These are phyloP conservation scores for Wickerhamiella parazyma DNA, from an alignment of 805 yeast species.

Conservation along the genomic window DNA sequence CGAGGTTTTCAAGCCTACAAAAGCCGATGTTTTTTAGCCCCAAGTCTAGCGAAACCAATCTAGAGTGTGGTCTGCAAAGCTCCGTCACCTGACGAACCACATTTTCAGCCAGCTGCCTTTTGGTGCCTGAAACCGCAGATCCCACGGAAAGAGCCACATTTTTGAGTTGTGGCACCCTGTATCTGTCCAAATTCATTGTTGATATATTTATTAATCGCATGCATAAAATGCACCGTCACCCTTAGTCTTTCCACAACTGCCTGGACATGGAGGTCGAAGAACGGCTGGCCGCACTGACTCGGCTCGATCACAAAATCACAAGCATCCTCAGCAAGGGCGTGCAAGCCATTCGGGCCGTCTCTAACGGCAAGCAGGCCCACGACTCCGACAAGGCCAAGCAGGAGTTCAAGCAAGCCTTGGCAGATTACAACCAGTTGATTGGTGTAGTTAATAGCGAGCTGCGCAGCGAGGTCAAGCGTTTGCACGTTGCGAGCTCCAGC, in stretches of 20 bases:
- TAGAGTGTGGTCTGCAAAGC: background rate
- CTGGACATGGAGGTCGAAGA: slow-evolving; percentile 17
- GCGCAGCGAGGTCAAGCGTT: slow-evolving; percentile 49
- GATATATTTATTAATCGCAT: background rate
- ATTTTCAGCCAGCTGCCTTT: slow-evolving; percentile 9
- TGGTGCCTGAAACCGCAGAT: slow-evolving; percentile 15
- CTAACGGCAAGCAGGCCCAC: slow-evolving; percentile 19
- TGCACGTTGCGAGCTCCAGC: slow-evolving; percentile 37
- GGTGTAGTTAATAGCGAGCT: slow-evolving; percentile 46
- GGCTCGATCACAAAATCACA: slow-evolving; percentile 19
- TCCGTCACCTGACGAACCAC: background rate
- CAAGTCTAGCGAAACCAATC: slow-evolving; percentile 24
- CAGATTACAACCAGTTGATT: slow-evolving; percentile 38
- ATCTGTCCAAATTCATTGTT: background rate
- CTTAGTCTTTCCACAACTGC: too few relatives aligned
- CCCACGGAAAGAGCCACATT: slow-evolving; percentile 13
- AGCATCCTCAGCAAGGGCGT: slow-evolving; percentile 21
- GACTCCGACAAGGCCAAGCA: slow-evolving; percentile 23
- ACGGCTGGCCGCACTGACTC: slow-evolving; percentile 21
- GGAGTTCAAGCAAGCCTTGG: slow-evolving; percentile 33
- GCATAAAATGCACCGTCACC: too few relatives aligned
- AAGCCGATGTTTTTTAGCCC: slow-evolving; percentile 26
- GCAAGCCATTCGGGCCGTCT: slow-evolving; percentile 19
- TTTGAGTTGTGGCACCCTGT: background rate
- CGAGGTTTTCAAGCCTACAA: slow-evolving; percentile 14